These are phyloP conservation scores for Aurifilum marmelostoma DNA, from an alignment of 2,329 filamentous ascomycete genomes.

Conservation along the genomic window DNA sequence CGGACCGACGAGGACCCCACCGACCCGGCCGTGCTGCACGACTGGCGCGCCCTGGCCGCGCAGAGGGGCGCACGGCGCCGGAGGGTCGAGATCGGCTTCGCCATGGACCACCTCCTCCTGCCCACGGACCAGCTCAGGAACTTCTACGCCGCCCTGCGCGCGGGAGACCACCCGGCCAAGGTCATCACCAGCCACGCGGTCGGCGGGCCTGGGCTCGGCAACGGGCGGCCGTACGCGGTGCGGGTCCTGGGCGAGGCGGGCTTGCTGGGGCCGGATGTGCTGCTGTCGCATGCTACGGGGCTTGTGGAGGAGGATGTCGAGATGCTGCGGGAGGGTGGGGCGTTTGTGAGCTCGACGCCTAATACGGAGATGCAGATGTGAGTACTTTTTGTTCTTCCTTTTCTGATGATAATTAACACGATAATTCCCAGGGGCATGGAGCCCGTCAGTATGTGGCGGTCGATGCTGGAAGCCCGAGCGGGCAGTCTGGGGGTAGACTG, in stretches of 20 bases:
- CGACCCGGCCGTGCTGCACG: conserved; percentile 41
- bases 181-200: conserved; percentile 47
- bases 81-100: conserved; percentile 46
- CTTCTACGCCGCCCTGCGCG: conserved; percentile 43
- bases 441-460: conserved; percentile 41
- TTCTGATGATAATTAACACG: not conserved
- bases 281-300: conserved; percentile 46
- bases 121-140: conserved; percentile 41
- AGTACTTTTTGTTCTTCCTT: not conserved
- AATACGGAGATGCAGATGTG: conserved; percentile 55
- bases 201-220: conserved; percentile 28
- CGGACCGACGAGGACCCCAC: conserved; percentile 34
- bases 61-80: conserved; percentile 33
- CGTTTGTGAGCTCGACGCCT: conserved; percentile 49
- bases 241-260: conserved; percentile 39
- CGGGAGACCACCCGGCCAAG: conserved; percentile 38
- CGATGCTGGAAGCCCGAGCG: conserved; percentile 34
- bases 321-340: conserved; percentile 39
- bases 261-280: conserved; percentile 45
- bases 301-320: conserved; percentile 40
- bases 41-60: conserved; percentile 39
- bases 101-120: conserved; percentile 47
- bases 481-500: conserved; percentile 42
- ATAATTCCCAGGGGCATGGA: conserved; percentile 36
- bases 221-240: conserved; percentile 27